Evolutionary conservation across 192 early-diverging fungal genomes (phyloP), one percentile per base, ranked within the genome.

Genomic region (Rhizophlyctis rosea): DNA sequence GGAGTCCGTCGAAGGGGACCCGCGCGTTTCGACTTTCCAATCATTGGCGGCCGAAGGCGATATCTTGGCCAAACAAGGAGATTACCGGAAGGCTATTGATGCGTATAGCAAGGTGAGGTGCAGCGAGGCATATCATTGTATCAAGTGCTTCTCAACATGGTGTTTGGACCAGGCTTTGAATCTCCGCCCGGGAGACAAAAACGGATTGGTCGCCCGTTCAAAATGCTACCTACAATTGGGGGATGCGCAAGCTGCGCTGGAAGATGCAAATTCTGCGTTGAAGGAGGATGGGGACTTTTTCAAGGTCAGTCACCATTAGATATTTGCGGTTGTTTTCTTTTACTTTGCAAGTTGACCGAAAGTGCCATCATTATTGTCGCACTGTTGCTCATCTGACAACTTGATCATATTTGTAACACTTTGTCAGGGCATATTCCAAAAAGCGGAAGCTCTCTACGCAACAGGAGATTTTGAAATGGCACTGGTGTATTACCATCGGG

Each of bases 391-490:
- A 34, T 30, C 36, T 39, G 31, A 16, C 34, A 1, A 29, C 33
- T 32, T 60, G 14, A 3, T 1, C n/a, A 23, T 25, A 9, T 34
- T 54, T 25, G n/a, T 18, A n/a, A n/a, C n/a, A n/a, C n/a, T n/a
- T n/a, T 32, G 13, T 2, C 21, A 77, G 76, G 77, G 76, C 3
- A 66, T 81, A 1, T 81, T 68, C 44, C 66, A 75, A 53, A 82
- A 82, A 70, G 80, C 80, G 0, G 80, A 82, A 60, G 80, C 80
- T 23, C 58, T 82, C 7, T 82, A 82, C 48, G 69, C 79, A 5
- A 55, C 77, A 36, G 80, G 80, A 0, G 80, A 82, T 53, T 82
- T 82, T 57, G 80, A 82, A 64, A 71, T 82, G 68, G 79, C 80
- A 25, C 62, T 82, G 47, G 66, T 82, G 39, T 82, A 64, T 50